Conservation (phyloP, 495 filamentous ascomycete genomes). For the Hyaloscypha bicolor region DNA sequence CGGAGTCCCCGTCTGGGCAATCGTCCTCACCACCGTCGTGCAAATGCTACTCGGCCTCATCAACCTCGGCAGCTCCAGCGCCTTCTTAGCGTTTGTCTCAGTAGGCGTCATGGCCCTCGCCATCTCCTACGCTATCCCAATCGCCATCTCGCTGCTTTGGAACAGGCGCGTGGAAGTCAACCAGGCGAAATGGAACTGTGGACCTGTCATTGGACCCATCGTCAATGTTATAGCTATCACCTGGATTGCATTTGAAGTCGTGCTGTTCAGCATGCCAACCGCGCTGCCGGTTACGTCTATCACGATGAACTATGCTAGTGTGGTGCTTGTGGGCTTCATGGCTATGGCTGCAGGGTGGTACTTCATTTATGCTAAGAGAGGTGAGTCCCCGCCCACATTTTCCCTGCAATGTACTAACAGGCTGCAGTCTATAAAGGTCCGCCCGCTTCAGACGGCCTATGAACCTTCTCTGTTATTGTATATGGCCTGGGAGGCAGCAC, state of each 20-base stretch:
- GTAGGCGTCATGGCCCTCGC: slow-evolving; percentile 50
- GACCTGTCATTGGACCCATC: slow-evolving; percentile 30
- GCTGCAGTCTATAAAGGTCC: slow-evolving; percentile 48
- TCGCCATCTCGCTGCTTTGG: slow-evolving; percentile 44
- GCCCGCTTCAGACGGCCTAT: slow-evolving; percentile 46
- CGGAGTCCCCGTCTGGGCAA: slow-evolving; percentile 49
- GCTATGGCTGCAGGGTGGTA: slow-evolving; percentile 48
- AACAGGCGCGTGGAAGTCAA: slow-evolving; percentile 32
- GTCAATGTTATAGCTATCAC: slow-evolving; percentile 28
- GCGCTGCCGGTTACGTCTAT: slow-evolving; percentile 42
- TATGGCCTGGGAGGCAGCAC: too few relatives aligned
- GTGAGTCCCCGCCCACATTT: slow-evolving; percentile 36
- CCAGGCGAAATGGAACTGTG: slow-evolving; percentile 30
- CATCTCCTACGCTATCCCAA: slow-evolving; percentile 53
- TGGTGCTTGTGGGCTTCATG: slow-evolving; percentile 39
- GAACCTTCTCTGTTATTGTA: too few relatives aligned
- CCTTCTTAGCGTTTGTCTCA: slow-evolving; percentile 54
- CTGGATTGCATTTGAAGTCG: slow-evolving; percentile 33
- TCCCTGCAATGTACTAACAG: slow-evolving; percentile 16
- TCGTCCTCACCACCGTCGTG: slow-evolving; percentile 43
- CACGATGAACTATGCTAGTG: slow-evolving; percentile 49
- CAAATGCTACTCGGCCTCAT: slow-evolving; percentile 52
- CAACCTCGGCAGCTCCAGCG: slow-evolving; percentile 48
- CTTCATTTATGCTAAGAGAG: slow-evolving; percentile 46
- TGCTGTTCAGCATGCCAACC: slow-evolving; percentile 38